Evolutionary conservation across 164 flowering plant genomes (phyloP), one percentile per base, ranked within the genome.

Genomic region (Sextonia rubra): DNA sequence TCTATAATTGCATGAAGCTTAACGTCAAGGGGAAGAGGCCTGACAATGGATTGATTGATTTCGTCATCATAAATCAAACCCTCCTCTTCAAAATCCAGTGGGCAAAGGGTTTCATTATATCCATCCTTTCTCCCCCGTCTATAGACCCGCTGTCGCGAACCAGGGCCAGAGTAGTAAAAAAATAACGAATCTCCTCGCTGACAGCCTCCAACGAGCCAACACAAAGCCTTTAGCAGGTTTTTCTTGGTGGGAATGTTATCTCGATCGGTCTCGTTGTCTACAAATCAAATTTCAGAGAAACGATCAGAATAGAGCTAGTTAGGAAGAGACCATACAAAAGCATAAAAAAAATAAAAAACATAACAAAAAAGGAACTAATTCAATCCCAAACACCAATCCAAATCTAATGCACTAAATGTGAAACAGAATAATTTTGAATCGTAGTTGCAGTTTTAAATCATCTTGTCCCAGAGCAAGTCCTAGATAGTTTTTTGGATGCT

Each of bases 51-150:
- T 73, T 83, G 79, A 82, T 92, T 92, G 70, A 92, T 89, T 79
- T 92, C 98, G 77, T 92, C 96, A 81, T 92, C 96, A 75, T 89
- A 90, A 73, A 92, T 87, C 98, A 92, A 89, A 66, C 98, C 98
- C 78, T 91, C 89, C 48, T 90, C 89, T 83, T 89, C 93, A 79
- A 86, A 92, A 80, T 92, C 98, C 69, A 91, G 67, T 12, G 96
- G 98, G 66, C 94, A 91, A 20, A 92, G 79, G 20, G 96, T 91
- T 85, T 92, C 98, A 82, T 92, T 94, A 75, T 85, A 92, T 71
- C 98, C 98, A 85, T 92, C 98, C 74, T 85, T 83, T 82, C 89
- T 96, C 72, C 89, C 94, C 25, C 94, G 96, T 70, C 74, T 89
- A 70, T 84, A 84, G 81, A 91, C 86, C 78, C 90, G 85, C 70